A percentile compares a stretch with the other conserved stretches of the same genome.
Conservation (phyloP, 2,329 filamentous ascomycete species). For the Xylariaceae sp. region DNA sequence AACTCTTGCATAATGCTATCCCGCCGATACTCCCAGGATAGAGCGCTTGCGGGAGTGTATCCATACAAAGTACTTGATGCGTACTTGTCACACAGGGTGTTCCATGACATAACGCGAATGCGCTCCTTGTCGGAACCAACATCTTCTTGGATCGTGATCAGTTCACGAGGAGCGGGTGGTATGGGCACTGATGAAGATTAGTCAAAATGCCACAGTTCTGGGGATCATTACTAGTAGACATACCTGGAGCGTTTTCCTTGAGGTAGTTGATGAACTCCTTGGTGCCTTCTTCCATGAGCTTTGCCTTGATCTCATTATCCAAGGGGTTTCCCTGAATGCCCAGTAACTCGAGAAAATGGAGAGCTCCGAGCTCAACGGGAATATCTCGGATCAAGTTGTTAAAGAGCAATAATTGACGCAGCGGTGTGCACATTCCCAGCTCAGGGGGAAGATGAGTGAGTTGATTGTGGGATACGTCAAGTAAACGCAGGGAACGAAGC, state of each 20-base stretch:
- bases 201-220: neutral
- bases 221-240: conserved; percentile 32
- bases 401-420: conserved; percentile 80
- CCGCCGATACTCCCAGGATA: conserved; percentile 83
- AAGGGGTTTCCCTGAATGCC: conserved; percentile 91
- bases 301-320: conserved; percentile 68
- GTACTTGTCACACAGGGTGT: conserved; percentile 91
- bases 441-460: conserved; percentile 78
- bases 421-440: conserved; percentile 92
- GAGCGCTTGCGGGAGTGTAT: conserved; percentile 76
- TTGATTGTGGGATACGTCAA: conserved; percentile 87
- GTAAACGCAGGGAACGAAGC: conserved; percentile 71
- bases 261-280: conserved; percentile 77
- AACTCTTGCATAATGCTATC: conserved; percentile 81
- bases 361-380: conserved; percentile 79
- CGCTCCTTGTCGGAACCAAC: conserved; percentile 56
- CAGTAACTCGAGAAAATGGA: conserved; percentile 82
- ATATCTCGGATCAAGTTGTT: conserved; percentile 82
- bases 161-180: conserved; percentile 69
- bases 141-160: conserved; percentile 71
- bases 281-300: conserved; percentile 82
- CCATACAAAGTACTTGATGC: conserved; percentile 81
- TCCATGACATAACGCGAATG: conserved; percentile 87
- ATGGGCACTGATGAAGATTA: conserved; percentile 56
- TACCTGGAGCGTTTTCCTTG: conserved; percentile 79